Evolutionary conservation across 495 filamentous ascomycete genomes (phyloP), one percentile per base, ranked within the genome.

Genomic region (Jackrogersella multiformis): DNA sequence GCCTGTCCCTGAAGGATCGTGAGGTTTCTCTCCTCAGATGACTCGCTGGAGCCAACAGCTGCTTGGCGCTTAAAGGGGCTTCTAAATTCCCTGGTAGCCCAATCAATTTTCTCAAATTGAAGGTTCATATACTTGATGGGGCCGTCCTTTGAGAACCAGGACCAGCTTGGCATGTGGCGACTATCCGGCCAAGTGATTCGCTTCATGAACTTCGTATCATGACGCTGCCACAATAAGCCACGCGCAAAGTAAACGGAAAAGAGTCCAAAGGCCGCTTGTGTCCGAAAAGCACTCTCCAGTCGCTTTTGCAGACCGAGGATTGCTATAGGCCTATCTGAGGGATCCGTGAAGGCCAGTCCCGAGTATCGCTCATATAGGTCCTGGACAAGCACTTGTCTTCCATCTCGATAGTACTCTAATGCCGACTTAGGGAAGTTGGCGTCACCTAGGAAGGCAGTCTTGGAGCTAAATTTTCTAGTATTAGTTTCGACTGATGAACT

Each of bases 371-470:
- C 41, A 54, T 75, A 80, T 0, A 79, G 53, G 6, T 46, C 49
- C 45, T 79, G 70, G 56, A 73, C 73, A 36, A 73, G 60, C 0
- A 67, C 42, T 28, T 76, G 74, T 55, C 66, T 73, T 32, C 61
- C 61, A 8, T 65, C 34, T 16, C 60, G 42, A 44, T 32, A 57
- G 35, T 42, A 61, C 5, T 61, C 20, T 6, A 72, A 23, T 2
- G 64, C 55, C 2, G 61, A 46, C 5, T 73, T 48, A 0, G 80
- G 79, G 42, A 81, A 80, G 39, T 74, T 57, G 0, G 79, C 55
- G 42, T 81, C 79, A 0, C 73, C 76, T 1, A 79, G 66, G 41
- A 79, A 77, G 2, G 61, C 56, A 23, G 75, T 65, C 6, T 71
- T 68, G 8, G 60, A 49, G 54, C 77, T 79, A 48, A 1, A 10